These are phyloP conservation scores for Penicillium chermesinum DNA, from an alignment of 495 filamentous ascomycete genomes.

Conservation along the genomic window DNA sequence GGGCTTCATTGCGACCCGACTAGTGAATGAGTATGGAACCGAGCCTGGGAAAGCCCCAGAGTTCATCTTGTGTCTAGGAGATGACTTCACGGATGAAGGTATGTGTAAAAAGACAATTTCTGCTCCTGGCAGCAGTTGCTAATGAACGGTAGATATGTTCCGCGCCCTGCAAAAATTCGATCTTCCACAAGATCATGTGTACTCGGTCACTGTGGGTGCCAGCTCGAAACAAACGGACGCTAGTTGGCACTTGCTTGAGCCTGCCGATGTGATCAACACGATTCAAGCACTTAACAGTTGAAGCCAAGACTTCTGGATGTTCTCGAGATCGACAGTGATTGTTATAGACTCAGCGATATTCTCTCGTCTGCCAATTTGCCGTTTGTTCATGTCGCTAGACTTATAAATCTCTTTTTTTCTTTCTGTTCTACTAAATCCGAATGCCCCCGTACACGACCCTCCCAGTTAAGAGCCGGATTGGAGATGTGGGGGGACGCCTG, in stretches of 20 bases:
- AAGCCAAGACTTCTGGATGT: slow-evolving; percentile 29
- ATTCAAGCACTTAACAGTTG: slow-evolving; percentile 62
- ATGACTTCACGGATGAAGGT: slow-evolving; percentile 98
- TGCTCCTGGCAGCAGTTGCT: neutral
- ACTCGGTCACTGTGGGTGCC: slow-evolving; percentile 82
- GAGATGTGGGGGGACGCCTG: too few species aligned
- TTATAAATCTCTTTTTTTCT: too few species aligned
- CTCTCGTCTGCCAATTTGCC: neutral
- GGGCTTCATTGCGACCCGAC: slow-evolving; percentile 78
- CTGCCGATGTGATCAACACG: slow-evolving; percentile 76
- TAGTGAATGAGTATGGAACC: slow-evolving; percentile 60
- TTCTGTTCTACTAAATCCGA: too few species aligned
- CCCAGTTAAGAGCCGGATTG: too few species aligned
- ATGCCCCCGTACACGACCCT: too few species aligned
- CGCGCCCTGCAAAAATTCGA: slow-evolving; percentile 57
- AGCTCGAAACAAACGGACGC: slow-evolving; percentile 83
- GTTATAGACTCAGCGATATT: too few species aligned
- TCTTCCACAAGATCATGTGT: slow-evolving; percentile 60
- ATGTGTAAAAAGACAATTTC: slow-evolving; percentile 22
- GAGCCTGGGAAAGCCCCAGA: slow-evolving; percentile 53
- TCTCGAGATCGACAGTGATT: too few species aligned
- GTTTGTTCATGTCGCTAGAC: neutral
- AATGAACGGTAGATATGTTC: slow-evolving; percentile 48
- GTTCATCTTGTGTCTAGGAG: slow-evolving; percentile 84
- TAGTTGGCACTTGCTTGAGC: slow-evolving; percentile 80